Conservation (phyloP, 2,329 filamentous ascomycete genomes). For the Daldinia eschscholtzii region DNA sequence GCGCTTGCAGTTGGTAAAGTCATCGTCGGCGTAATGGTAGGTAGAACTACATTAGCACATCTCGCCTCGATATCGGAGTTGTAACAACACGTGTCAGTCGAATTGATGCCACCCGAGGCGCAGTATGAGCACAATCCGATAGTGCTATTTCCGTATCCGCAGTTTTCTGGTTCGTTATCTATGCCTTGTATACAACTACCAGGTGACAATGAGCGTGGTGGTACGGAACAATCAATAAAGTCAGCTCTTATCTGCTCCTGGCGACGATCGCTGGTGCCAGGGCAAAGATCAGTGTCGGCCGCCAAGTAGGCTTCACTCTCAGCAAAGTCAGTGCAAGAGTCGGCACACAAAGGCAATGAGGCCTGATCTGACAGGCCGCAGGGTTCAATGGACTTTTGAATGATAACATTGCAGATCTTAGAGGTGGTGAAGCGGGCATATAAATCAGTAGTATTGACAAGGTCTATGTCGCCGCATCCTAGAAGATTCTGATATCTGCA, state of each 20-base stretch:
- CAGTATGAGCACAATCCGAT: constrained; percentile 90
- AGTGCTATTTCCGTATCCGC: constrained; percentile 80
- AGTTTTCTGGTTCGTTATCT: constrained; percentile 86
- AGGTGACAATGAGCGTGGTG: constrained; percentile 80
- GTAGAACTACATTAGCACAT: constrained; percentile 83
- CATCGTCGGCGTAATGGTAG: constrained; percentile 78
- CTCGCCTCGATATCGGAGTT: constrained; percentile 79
- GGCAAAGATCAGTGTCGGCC: constrained; percentile 79
- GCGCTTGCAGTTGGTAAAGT: constrained; percentile 65
- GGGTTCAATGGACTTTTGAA: constrained; percentile 83
- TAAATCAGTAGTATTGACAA: constrained; percentile 81
- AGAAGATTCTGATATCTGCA: constrained; percentile 83
- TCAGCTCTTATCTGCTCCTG: constrained; percentile 87
- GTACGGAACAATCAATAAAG: constrained; percentile 89
- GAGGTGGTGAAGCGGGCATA: constrained; percentile 96
- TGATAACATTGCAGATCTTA: constrained; percentile 91
- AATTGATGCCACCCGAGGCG: constrained; percentile 83
- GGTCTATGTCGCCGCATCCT: constrained; percentile 82
- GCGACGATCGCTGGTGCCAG: constrained; percentile 72
- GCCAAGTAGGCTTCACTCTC: constrained; percentile 89
- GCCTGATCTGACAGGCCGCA: constrained; percentile 76
- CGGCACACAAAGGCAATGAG: constrained; percentile 84
- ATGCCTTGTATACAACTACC: constrained; percentile 80
- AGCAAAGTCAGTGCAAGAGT: constrained; percentile 88
- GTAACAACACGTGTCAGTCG: constrained; percentile 95